Conservation (phyloP, 176 grass and related monocot genomes). For the Carex pumila region DNA sequence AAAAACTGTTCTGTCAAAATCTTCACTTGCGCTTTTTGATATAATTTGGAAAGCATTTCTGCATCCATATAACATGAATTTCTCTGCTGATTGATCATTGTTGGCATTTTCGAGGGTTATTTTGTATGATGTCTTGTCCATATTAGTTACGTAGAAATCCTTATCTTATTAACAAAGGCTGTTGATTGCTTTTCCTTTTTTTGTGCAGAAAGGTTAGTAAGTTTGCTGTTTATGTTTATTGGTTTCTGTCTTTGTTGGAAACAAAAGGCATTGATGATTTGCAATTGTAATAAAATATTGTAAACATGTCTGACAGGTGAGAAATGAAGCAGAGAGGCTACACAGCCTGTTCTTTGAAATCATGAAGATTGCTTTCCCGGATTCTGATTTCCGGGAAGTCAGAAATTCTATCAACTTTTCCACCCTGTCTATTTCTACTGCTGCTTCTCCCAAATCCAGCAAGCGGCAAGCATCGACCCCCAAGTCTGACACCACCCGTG, state of each 20-base stretch:
- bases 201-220: background rate
- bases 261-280: background rate
- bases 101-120: background rate
- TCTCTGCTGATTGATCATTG: background rate
- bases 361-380: slow-evolving; percentile 98
- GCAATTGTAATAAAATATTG: background rate
- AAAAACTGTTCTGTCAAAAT: too few species aligned
- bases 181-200: background rate
- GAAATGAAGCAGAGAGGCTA: slow-evolving; percentile 68
- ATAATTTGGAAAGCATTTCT: background rate
- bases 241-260: background rate
- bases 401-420: slow-evolving; percentile 51
- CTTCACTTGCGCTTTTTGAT: background rate
- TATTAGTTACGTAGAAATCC: background rate
- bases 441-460: slow-evolving; percentile 17
- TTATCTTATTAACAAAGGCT: background rate
- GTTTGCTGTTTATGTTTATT: background rate
- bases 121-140: background rate
- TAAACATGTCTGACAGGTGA: slow-evolving; percentile 36
- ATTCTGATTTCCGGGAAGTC: slow-evolving; percentile 75
- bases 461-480: slow-evolving; percentile 28
- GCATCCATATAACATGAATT: background rate
- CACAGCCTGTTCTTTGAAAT: slow-evolving; percentile 86
- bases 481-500: slow-evolving; percentile 36
- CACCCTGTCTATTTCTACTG: slow-evolving; percentile 30